A percentile compares a stretch with the other conserved stretches of the same genome.
These are phyloP conservation scores for Pyrenochaeta sp. DNA, from an alignment of 2,329 filamentous ascomycete species.

Conservation along the genomic window DNA sequence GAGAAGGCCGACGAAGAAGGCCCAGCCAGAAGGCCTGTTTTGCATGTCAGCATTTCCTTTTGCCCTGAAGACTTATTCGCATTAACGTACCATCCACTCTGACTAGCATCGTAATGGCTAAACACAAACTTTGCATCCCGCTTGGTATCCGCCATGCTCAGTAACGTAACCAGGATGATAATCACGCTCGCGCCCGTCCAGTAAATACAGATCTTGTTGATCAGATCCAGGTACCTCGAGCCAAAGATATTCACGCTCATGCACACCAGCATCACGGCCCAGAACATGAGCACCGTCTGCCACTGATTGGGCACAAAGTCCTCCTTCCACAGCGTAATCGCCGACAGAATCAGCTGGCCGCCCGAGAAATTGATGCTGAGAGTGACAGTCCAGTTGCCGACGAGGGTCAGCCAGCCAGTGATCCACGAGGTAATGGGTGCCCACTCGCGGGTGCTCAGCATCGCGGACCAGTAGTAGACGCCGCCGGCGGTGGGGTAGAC, in stretches of 20 bases:
- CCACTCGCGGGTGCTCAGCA: slow-evolving; percentile 70
- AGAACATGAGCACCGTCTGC: slow-evolving; percentile 76
- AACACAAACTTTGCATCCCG: slow-evolving; percentile 71
- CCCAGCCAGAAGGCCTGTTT: slow-evolving; percentile 68
- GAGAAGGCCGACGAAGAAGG: slow-evolving; percentile 74
- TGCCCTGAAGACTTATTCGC: no score
- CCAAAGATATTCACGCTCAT: slow-evolving; percentile 71
- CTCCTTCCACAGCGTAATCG: slow-evolving; percentile 74
- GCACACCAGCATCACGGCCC: slow-evolving; percentile 72
- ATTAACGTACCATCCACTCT: slow-evolving; percentile 64
- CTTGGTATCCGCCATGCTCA: slow-evolving; percentile 66
- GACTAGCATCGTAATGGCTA: slow-evolving; percentile 70
- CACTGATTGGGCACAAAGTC: slow-evolving; percentile 71
- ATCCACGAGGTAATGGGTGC: slow-evolving; percentile 73
- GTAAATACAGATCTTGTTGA: slow-evolving; percentile 77
- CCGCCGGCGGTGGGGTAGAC: slow-evolving; percentile 78
- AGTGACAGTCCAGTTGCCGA: slow-evolving; percentile 76
- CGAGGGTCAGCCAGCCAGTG: slow-evolving; percentile 74
- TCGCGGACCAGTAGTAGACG: slow-evolving; percentile 75
- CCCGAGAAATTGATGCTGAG: slow-evolving; percentile 74
- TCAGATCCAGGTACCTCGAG: slow-evolving; percentile 68
- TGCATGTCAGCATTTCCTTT: slow-evolving; percentile 1
- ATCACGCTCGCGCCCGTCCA: slow-evolving; percentile 73
- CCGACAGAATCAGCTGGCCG: slow-evolving; percentile 67
- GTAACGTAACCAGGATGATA: slow-evolving; percentile 72